These are phyloP conservation scores for Litchi chinensis DNA, from an alignment of 345 rosid genomes.

Conservation along the genomic window DNA sequence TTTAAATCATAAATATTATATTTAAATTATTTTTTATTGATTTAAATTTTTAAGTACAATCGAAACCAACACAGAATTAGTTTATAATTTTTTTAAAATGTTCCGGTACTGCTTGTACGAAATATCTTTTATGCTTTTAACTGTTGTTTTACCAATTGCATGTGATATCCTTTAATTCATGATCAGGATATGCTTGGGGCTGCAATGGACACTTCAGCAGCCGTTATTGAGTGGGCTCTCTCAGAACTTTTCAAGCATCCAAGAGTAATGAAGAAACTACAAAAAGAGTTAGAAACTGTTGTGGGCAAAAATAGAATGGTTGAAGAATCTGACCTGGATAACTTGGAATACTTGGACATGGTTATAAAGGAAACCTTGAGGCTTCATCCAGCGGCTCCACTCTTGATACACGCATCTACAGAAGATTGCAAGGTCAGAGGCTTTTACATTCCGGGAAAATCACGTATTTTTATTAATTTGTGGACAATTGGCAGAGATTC, in stretches of 20 bases:
- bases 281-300: background rate
- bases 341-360: slow-evolving; percentile 3
- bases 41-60: too few relatives aligned
- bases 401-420: background rate
- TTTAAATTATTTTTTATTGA: too few relatives aligned
- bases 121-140: too few relatives aligned
- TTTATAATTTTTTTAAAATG: too few relatives aligned
- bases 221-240: slow-evolving; percentile 23
- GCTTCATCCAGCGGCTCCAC: slow-evolving; percentile 26
- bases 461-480: background rate
- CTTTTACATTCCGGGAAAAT: too few relatives aligned
- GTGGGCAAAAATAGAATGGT: too few relatives aligned
- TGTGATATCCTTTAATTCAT: background rate
- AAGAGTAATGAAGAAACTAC: slow-evolving; percentile 1
- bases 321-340: slow-evolving; percentile 17
- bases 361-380: slow-evolving; percentile 29
- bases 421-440: too few relatives aligned
- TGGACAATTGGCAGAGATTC: slow-evolving; percentile 27
- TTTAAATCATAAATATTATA: too few relatives aligned
- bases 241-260: slow-evolving; percentile 25
- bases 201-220: slow-evolving; percentile 32
- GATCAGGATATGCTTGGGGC: slow-evolving; percentile 27
- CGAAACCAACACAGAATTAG: too few relatives aligned
- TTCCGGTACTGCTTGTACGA: too few relatives aligned
- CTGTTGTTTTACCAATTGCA: too few relatives aligned